Evolutionary conservation across 768 basidiomycete species (phyloP).

Genomic region (Cytidiella melzeri): DNA sequence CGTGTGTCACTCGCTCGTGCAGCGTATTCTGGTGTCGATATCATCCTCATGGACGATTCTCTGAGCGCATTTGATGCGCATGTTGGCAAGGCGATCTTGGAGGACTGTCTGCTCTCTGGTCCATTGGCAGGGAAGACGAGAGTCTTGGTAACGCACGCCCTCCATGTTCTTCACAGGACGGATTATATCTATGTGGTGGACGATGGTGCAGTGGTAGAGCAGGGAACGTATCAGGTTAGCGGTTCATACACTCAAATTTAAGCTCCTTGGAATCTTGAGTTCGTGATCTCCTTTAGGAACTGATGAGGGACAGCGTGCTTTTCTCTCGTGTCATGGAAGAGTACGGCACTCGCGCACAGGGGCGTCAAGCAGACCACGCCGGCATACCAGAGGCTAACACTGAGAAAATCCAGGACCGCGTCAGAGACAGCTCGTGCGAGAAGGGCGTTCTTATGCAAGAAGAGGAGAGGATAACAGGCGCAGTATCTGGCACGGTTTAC

Average conservation of each 20-base stretch:
- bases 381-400: conserved; percentile 14
- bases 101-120: conserved; percentile 51
- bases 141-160: conserved; percentile 55
- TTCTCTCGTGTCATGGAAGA: conserved; percentile 34
- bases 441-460: conserved; percentile 34
- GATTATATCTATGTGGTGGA: conserved; percentile 64
- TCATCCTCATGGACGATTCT: conserved; percentile 79
- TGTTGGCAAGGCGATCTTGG: conserved; percentile 60
- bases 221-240: conserved; percentile 52
- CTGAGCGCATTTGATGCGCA: conserved; percentile 75
- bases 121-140: conserved; percentile 50
- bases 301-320: conserved; percentile 23
- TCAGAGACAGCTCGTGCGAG: conserved; percentile 13
- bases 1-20: conserved; percentile 72
- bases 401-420: conserved; percentile 15
- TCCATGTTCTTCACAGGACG: conserved; percentile 51
- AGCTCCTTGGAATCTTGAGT: conserved; percentile 4
- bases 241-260: conserved; percentile 10
- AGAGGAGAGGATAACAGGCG: conserved; percentile 37
- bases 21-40: conserved; percentile 65
- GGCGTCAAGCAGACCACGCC: conserved; percentile 19
- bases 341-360: conserved; percentile 35
- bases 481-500: conserved; percentile 31
- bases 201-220: conserved; percentile 50
- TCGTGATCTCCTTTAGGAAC: conserved; percentile 18